Conservation (phyloP, 78 protist genomes). For the Goniomonas avonlea region DNA sequence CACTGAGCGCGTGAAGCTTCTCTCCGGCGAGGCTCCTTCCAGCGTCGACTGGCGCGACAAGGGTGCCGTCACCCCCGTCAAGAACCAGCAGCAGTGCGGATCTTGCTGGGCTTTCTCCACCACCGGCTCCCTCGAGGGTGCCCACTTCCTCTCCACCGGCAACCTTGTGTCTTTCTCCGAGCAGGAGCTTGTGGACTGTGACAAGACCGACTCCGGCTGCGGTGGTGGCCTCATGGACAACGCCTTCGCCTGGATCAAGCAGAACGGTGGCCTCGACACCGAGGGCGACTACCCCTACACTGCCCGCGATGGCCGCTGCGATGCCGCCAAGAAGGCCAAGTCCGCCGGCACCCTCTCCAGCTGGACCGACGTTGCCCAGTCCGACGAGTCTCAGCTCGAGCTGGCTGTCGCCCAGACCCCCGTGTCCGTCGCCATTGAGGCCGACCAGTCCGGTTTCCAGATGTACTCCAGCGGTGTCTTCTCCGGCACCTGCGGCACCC, state of each 20-base stretch:
- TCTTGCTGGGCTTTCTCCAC: conserved; percentile 74
- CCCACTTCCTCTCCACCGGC: conserved; percentile 20
- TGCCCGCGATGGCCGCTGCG: conserved; percentile 25
- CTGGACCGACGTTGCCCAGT: conserved; percentile 1
- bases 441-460: conserved; percentile 38
- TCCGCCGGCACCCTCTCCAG: conserved; percentile 46
- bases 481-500: conserved; percentile 18
- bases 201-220: neutral
- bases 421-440: conserved; percentile 63
- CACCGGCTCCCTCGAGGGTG: conserved; percentile 7
- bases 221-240: conserved; percentile 14
- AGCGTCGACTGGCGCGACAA: conserved; percentile 59
- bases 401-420: conserved; percentile 45
- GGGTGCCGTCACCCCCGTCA: conserved; percentile 62
- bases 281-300: conserved; percentile 72
- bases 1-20: neutral
- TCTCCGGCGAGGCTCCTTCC: neutral
- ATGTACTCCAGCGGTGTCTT: conserved; percentile 56
- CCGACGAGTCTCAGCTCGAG: conserved; percentile 36
- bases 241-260: conserved; percentile 57
- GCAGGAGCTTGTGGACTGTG: conserved; percentile 45
- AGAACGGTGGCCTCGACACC: conserved; percentile 47
- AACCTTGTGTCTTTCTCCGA: conserved; percentile 25
- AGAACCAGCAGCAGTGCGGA: conserved; percentile 72
- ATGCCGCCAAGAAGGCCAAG: conserved; percentile 15